phyloP scores from a whole-genome alignment of 192 early-diverging fungal species.

The Backusella liffmaniae region DNA sequence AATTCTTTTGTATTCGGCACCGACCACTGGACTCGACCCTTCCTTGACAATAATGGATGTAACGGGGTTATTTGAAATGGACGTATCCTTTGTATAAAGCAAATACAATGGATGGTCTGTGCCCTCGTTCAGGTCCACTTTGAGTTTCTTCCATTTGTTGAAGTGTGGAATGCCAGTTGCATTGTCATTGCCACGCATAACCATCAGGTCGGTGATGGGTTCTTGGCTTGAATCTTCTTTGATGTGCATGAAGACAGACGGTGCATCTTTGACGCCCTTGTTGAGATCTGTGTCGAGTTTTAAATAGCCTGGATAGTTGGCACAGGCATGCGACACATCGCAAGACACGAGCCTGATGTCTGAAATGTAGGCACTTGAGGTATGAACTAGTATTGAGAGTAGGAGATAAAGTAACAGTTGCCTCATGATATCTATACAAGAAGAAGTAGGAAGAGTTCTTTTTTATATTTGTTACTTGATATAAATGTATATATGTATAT shows the following conservation, averaged over 20 bases:
- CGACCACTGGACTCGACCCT: constrained; percentile 35
- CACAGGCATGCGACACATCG: constrained; percentile 9
- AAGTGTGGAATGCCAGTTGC: not conserved
- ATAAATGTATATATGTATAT: not conserved
- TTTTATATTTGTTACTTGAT: not conserved
- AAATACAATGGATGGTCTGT: constrained; percentile 7
- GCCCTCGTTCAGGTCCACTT: constrained; percentile 20
- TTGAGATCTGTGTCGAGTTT: constrained; percentile 17
- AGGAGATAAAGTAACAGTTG: not conserved
- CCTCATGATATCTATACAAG: not conserved
- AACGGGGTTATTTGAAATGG: constrained; percentile 29
- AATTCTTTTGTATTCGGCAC: constrained; percentile 40
- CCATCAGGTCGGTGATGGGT: constrained; percentile 23
- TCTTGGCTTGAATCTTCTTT: constrained; percentile 11
- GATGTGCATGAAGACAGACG: constrained; percentile 23
- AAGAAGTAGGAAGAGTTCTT: not conserved
- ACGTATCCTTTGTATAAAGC: constrained; percentile 25
- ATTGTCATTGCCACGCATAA: not conserved
- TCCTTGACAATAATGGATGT: constrained; percentile 44
- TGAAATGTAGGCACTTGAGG: constrained; percentile 16
- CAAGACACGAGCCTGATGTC: constrained; percentile 22
- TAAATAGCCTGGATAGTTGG: constrained; percentile 19
- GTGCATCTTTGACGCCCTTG: not conserved
- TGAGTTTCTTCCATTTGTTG: constrained; percentile 15
- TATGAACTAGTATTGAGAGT: not conserved